Conservation (phyloP, 1,284 basidiomycete species). For the Thelephora terrestris region DNA sequence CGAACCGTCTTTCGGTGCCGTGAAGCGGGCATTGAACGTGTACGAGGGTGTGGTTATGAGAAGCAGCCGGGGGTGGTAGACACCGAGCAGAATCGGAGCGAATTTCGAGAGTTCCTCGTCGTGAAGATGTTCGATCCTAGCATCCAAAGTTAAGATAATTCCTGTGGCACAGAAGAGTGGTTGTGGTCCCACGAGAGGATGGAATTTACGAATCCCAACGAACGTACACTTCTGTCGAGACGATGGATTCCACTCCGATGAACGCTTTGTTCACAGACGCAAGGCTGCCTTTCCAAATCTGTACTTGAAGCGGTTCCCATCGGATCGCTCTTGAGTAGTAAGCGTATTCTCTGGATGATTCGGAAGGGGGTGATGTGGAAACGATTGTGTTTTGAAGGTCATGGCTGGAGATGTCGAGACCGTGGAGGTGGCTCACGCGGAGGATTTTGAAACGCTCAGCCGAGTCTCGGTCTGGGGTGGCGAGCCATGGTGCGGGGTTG, state of each 20-base stretch:
- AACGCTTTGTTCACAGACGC: constrained; percentile 70
- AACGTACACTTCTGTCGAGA: constrained; percentile 78
- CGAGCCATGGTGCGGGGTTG: constrained; percentile 61
- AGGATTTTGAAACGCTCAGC: constrained; percentile 44
- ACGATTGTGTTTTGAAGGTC: constrained; percentile 45
- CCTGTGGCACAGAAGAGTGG: neutral
- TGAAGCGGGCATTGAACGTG: constrained; percentile 83
- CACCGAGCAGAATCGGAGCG: constrained; percentile 71
- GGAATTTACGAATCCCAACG: neutral
- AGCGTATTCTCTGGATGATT: constrained; percentile 3
- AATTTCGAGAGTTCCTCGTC: constrained; percentile 65
- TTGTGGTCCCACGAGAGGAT: constrained; percentile 1
- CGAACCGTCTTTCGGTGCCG: constrained; percentile 30
- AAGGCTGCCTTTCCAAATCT: constrained; percentile 78
- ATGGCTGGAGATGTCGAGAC: constrained; percentile 50
- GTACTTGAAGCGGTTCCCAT: constrained; percentile 67
- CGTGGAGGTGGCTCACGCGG: constrained; percentile 48
- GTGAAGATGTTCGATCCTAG: constrained; percentile 82
- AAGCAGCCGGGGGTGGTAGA: constrained; percentile 72
- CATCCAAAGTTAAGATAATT: constrained; percentile 1
- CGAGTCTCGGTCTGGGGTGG: constrained; percentile 13
- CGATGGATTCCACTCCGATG: constrained; percentile 70
- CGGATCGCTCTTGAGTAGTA: constrained; percentile 23
- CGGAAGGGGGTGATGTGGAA: constrained; percentile 29
- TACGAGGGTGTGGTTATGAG: constrained; percentile 88